phyloP scores from a whole-genome alignment of 2,329 filamentous ascomycete genomes.

The Exophiala aquamarina region DNA sequence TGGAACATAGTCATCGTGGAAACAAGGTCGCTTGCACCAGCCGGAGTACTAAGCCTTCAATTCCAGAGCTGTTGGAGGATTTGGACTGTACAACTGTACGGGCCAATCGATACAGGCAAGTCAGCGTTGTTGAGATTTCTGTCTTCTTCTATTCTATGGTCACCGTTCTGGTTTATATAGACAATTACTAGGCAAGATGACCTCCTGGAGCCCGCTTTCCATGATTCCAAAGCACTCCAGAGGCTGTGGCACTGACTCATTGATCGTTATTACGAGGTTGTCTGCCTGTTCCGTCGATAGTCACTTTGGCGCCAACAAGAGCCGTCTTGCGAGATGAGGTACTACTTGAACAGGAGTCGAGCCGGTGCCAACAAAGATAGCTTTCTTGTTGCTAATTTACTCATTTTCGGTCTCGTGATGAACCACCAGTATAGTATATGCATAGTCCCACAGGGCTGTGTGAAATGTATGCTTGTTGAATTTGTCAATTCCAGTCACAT shows the following conservation, averaged over 20 bases:
- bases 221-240: too few species aligned
- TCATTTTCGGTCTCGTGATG: conserved; percentile 40
- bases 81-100: too few species aligned
- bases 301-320: too few species aligned
- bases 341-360: conserved; percentile 17
- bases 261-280: too few species aligned
- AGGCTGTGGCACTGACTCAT: too few species aligned
- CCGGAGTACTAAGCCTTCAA: conserved; percentile 59
- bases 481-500: conserved; percentile 26
- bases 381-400: conserved; percentile 11
- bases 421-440: conserved; percentile 12
- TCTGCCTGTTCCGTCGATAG: too few species aligned
- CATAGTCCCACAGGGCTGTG: conserved; percentile 29
- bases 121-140: too few species aligned
- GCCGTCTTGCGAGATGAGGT: conserved; percentile 28
- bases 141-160: too few species aligned
- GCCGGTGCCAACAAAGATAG: conserved; percentile 19
- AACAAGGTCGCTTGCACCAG: conserved; percentile 63
- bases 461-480: conserved; percentile 32
- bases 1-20: conserved; percentile 51
- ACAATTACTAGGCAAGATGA: too few species aligned
- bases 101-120: too few species aligned
- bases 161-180: too few species aligned
- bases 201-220: too few species aligned
- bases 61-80: conserved; percentile 47